These are phyloP conservation scores for Leucoagaricus sp. DNA, from an alignment of 1,284 basidiomycete genomes.

Conservation along the genomic window DNA sequence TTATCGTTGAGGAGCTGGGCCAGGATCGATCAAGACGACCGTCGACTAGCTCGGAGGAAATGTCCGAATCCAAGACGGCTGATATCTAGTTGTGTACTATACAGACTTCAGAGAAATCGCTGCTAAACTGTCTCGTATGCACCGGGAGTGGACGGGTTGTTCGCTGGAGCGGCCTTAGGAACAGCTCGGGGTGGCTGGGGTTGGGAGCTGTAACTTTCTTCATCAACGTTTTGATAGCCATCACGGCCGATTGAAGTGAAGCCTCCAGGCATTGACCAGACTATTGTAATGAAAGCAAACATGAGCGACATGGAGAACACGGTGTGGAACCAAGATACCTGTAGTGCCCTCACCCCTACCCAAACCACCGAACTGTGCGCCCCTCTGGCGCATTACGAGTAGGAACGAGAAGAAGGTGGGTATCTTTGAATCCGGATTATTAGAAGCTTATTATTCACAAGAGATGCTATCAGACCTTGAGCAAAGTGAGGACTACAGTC, in stretches of 20 bases:
- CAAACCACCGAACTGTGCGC: constrained; percentile 60
- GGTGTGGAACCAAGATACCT: constrained; percentile 38
- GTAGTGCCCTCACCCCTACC: constrained; percentile 62
- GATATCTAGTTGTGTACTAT: constrained; percentile 1
- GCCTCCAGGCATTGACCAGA: constrained; percentile 86
- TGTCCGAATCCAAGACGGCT: not conserved
- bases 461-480: constrained; percentile 51
- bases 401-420: constrained; percentile 65
- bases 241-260: constrained; percentile 61
- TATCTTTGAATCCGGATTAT: constrained; percentile 32
- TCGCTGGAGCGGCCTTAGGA: constrained; percentile 23
- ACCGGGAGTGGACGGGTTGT: constrained; percentile 37
- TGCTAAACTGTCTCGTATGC: constrained; percentile 55
- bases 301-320: constrained; percentile 8
- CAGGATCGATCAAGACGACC: not conserved
- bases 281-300: constrained; percentile 44
- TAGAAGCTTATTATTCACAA: constrained; percentile 7
- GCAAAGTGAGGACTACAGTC: constrained; percentile 57
- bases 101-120: constrained; percentile 11
- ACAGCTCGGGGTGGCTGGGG: constrained; percentile 31
- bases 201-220: constrained; percentile 45
- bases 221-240: constrained; percentile 77
- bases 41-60: not conserved
- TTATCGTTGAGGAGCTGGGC: constrained; percentile 27
- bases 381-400: constrained; percentile 59